Percentiles rank a stretch among this genome's conserved stretches.
phyloP scores from a whole-genome alignment of 2,329 filamentous ascomycete genomes.

The Ophiognomonia clavigignenti-juglandacearum region DNA sequence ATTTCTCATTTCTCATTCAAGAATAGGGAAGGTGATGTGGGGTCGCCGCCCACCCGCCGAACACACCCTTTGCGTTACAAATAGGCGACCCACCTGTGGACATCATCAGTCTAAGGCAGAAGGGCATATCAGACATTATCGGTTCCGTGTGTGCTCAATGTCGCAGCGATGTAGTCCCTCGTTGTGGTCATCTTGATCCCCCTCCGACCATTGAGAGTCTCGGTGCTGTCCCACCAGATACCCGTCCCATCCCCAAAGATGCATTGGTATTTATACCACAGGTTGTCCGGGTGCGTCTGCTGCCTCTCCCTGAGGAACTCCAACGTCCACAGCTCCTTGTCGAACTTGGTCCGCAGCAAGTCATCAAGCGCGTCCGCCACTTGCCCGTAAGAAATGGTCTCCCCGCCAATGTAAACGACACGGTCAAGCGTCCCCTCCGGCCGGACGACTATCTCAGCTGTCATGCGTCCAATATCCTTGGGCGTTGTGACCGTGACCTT shows the following conservation, averaged over 20 bases:
- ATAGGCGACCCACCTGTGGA: too few species aligned
- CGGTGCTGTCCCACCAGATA: slow-evolving; percentile 50
- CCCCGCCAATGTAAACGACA: slow-evolving; percentile 57
- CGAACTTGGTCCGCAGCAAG: slow-evolving; percentile 35
- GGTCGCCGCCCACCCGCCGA: too few species aligned
- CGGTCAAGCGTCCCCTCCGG: slow-evolving; percentile 29
- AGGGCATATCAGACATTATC: too few species aligned
- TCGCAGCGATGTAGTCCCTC: slow-evolving; percentile 27
- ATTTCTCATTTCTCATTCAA: too few species aligned
- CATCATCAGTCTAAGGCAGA: too few species aligned
- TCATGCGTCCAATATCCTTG: slow-evolving; percentile 57
- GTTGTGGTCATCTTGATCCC: slow-evolving; percentile 41
- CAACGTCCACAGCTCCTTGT: slow-evolving; percentile 45
- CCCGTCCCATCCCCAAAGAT: slow-evolving; percentile 57
- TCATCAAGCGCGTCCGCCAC: slow-evolving; percentile 49
- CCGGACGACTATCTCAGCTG: slow-evolving; percentile 49
- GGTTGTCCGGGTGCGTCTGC: slow-evolving; percentile 38
- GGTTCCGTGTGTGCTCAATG: too few species aligned
- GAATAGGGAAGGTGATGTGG: too few species aligned
- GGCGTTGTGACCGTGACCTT: slow-evolving; percentile 58
- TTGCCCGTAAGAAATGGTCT: slow-evolving; percentile 53
- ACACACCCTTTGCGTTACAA: too few species aligned
- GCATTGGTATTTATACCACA: slow-evolving; percentile 54
- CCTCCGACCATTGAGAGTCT: slow-evolving; percentile 48
- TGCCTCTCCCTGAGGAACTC: slow-evolving; percentile 40